Conservation (phyloP, 1,284 basidiomycete genomes). For the Austropuccinia psidii region DNA sequence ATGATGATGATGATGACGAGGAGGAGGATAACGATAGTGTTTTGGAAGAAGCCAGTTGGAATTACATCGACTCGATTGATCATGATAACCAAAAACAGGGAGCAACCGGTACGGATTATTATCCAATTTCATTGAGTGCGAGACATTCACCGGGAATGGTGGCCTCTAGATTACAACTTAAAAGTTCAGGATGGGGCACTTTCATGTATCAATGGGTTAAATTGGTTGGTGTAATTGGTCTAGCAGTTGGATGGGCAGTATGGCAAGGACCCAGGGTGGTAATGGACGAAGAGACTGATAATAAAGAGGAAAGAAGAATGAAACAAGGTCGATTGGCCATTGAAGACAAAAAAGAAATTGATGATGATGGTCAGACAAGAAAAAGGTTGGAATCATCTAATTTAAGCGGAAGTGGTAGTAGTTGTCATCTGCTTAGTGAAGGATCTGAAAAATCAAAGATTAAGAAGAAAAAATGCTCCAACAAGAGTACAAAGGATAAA, state of each 20-base stretch:
- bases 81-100: slow-evolving; percentile 21
- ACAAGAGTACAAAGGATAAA: too few species aligned
- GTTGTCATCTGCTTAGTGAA: too few species aligned
- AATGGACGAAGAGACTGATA: neutral
- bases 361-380: too few species aligned
- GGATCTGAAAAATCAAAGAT: too few species aligned
- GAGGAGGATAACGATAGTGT: neutral
- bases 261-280: slow-evolving; percentile 30
- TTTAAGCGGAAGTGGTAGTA: too few species aligned
- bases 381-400: too few species aligned
- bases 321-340: too few species aligned
- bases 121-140: slow-evolving; percentile 12
- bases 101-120: slow-evolving; percentile 20
- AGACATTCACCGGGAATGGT: slow-evolving; percentile 25
- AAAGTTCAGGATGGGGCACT: slow-evolving; percentile 18
- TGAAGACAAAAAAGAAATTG: too few species aligned
- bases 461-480: too few species aligned
- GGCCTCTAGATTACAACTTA: slow-evolving; percentile 14
- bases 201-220: slow-evolving; percentile 37
- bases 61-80: slow-evolving; percentile 35
- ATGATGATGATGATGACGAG: neutral
- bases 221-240: slow-evolving; percentile 28
- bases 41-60: neutral
- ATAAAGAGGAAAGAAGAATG: neutral
- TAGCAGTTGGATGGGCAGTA: slow-evolving; percentile 35